These are phyloP conservation scores for Stemphylium lycopersici DNA, from an alignment of 2,329 filamentous ascomycete genomes.

Conservation along the genomic window DNA sequence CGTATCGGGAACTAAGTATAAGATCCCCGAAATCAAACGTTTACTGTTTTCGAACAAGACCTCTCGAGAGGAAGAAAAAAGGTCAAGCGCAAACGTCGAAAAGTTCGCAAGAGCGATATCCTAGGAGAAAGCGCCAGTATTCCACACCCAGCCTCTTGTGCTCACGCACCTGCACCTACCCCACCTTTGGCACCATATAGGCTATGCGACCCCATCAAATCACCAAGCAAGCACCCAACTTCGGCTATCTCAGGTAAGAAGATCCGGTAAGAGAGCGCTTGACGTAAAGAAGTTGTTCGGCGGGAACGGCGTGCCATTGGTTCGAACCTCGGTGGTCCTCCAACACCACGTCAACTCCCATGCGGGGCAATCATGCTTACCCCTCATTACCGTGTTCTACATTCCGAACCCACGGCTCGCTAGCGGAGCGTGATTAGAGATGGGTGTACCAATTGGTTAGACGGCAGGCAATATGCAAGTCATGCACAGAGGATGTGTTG, in stretches of 20 bases:
- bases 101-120: background rate
- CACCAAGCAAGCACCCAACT: no score
- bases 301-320: constrained; percentile 16
- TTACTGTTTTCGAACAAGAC: background rate
- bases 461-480: background rate
- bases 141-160: background rate
- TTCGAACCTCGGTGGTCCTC: constrained; percentile 16
- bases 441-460: background rate
- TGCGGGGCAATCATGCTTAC: constrained; percentile 16
- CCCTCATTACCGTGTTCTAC: constrained; percentile 20
- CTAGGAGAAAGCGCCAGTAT: background rate
- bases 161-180: constrained; percentile 12
- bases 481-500: background rate
- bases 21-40: background rate
- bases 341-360: constrained; percentile 15
- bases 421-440: constrained; percentile 11
- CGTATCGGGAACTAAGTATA: background rate
- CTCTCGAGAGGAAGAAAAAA: background rate
- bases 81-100: background rate
- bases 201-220: background rate
- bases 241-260: constrained; percentile 12
- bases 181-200: constrained; percentile 22
- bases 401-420: constrained; percentile 6
- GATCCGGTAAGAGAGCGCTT: background rate
- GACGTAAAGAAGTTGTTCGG: constrained; percentile 7